These are phyloP conservation scores for Phytophthora pini DNA, from an alignment of 352 stramenopile species.

Conservation along the genomic window DNA sequence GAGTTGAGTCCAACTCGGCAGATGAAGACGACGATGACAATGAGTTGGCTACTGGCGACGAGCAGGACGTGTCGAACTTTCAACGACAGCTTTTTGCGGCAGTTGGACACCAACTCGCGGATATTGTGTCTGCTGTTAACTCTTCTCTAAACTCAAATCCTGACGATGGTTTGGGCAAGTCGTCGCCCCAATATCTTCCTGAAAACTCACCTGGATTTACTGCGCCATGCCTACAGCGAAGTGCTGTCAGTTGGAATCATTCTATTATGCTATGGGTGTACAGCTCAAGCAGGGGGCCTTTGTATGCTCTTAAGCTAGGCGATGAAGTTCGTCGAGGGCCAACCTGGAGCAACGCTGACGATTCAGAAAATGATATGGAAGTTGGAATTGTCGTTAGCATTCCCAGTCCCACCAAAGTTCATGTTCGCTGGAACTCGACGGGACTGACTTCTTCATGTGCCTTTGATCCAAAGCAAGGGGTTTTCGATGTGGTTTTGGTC, in stretches of 20 bases:
- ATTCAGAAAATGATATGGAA: slow-evolving; percentile 27
- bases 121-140: slow-evolving; percentile 42
- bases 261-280: slow-evolving; percentile 84
- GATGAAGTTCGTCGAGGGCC: slow-evolving; percentile 72
- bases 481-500: slow-evolving; percentile 63
- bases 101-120: slow-evolving; percentile 71
- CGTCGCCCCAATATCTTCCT: slow-evolving; percentile 45
- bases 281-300: slow-evolving; percentile 38
- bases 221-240: slow-evolving; percentile 35
- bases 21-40: slow-evolving; percentile 12
- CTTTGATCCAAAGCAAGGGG: slow-evolving; percentile 60
- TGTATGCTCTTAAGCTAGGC: slow-evolving; percentile 72
- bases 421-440: slow-evolving; percentile 55
- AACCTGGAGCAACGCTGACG: slow-evolving; percentile 44
- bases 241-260: slow-evolving; percentile 68
- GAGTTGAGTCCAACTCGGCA: slow-evolving; percentile 26
- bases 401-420: slow-evolving; percentile 44
- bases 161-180: slow-evolving; percentile 3
- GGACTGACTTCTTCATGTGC: slow-evolving; percentile 41
- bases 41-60: slow-evolving; percentile 19
- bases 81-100: slow-evolving; percentile 73
- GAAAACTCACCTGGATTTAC: slow-evolving; percentile 50
- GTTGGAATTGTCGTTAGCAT: slow-evolving; percentile 61
- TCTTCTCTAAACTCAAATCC: slow-evolving; percentile 5
- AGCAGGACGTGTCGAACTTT: slow-evolving; percentile 52